phyloP scores from a whole-genome alignment of 768 basidiomycete genomes.

The Trametes punicea region DNA sequence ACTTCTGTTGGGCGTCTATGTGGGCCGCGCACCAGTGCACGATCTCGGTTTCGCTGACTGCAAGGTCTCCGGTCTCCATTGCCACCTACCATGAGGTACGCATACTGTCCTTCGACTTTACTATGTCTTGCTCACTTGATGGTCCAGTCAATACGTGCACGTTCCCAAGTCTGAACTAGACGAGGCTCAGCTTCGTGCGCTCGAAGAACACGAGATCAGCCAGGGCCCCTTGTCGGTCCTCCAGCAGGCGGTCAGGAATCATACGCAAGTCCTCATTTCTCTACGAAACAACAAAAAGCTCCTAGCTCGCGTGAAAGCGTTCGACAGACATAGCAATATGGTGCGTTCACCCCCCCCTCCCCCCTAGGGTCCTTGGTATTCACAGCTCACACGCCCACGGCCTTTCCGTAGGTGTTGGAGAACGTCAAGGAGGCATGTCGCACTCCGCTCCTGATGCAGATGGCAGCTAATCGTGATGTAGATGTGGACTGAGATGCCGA shows the following conservation, averaged over 20 bases:
- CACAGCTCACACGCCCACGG: constrained; percentile 8
- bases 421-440: constrained; percentile 90
- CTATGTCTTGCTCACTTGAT: constrained; percentile 1
- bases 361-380: too few species aligned
- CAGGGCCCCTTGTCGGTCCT: constrained; percentile 96
- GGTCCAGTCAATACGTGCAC: constrained; percentile 87
- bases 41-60: constrained; percentile 3
- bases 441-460: background rate
- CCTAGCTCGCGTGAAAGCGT: constrained; percentile 93
- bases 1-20: constrained; percentile 17
- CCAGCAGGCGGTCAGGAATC: constrained; percentile 96
- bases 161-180: constrained; percentile 96
- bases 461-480: constrained; percentile 30
- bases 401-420: constrained; percentile 71
- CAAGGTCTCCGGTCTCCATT: constrained; percentile 5
- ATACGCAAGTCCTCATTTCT: constrained; percentile 96
- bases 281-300: constrained; percentile 98
- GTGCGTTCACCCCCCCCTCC: constrained; percentile 43
- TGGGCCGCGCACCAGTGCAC: constrained; percentile 6
- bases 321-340: constrained; percentile 99
- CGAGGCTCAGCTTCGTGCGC: constrained; percentile 90
- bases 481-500: constrained; percentile 99
- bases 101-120: background rate
- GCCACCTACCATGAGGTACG: constrained; percentile 26
- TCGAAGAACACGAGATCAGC: constrained; percentile 98